A percentile compares a stretch with the other conserved stretches of the same genome.
Evolutionary conservation across 768 basidiomycete species (phyloP).

Genomic region (Psilocybe azurescens): DNA sequence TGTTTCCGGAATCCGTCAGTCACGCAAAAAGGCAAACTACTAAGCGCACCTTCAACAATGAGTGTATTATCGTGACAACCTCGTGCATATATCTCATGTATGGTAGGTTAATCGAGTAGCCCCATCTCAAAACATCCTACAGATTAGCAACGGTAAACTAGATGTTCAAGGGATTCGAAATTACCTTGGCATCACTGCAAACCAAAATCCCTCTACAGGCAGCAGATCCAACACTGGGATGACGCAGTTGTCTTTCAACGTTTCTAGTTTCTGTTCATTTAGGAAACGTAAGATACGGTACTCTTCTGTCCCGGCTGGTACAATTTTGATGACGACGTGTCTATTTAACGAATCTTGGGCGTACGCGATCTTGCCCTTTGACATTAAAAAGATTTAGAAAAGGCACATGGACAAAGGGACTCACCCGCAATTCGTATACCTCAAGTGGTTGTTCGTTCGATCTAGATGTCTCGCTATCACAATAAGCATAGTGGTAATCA

Average conservation of each 20-base stretch:
- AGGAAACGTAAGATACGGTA: conserved; percentile 24
- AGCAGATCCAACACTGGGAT: conserved; percentile 32
- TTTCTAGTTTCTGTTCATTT: conserved; percentile 5
- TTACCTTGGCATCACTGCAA: conserved; percentile 35
- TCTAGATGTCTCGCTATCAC: neutral
- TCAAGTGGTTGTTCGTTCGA: neutral
- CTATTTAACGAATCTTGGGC: conserved; percentile 26
- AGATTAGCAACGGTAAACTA: neutral
- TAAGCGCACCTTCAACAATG: conserved; percentile 19
- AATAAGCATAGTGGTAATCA: conserved; percentile 14
- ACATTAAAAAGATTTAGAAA: neutral
- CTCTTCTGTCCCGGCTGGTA: conserved; percentile 22
- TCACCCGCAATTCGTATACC: neutral
- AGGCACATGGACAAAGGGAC: neutral
- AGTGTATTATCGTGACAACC: conserved; percentile 19
- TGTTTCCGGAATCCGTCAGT: neutral
- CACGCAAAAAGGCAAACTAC: neutral
- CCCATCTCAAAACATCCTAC: conserved; percentile 17
- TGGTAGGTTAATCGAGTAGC: neutral
- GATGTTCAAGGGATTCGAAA: neutral
- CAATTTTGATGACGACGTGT: conserved; percentile 25
- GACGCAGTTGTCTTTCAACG: conserved; percentile 7
- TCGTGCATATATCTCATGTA: conserved; percentile 1
- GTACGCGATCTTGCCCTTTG: conserved; percentile 12
- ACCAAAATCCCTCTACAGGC: conserved; percentile 23